Percentiles rank a stretch among this genome's conserved stretches.
phyloP scores from a whole-genome alignment of 2,329 filamentous ascomycete species.

The Paracoccidioides lutzii region DNA sequence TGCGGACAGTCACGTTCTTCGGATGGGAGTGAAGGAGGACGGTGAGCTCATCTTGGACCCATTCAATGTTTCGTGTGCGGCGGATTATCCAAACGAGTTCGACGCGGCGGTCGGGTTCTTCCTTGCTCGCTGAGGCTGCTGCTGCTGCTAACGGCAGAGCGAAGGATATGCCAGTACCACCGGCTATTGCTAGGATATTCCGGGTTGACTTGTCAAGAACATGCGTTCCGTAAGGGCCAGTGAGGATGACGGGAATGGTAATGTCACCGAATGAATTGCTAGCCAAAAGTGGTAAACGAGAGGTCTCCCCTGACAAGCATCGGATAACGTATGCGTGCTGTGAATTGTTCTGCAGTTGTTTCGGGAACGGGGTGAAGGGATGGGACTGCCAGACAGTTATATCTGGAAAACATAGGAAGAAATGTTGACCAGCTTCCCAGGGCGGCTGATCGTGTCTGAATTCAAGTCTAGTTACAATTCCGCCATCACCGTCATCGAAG shows the following conservation, averaged over 20 bases:
- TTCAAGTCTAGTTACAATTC: slow-evolving; percentile 53
- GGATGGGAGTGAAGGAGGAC: slow-evolving; percentile 26
- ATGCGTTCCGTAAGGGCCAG: slow-evolving; percentile 49
- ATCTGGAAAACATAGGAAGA: slow-evolving; percentile 55
- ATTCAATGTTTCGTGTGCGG: slow-evolving; percentile 41
- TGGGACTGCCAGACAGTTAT: slow-evolving; percentile 60
- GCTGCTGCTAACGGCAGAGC: slow-evolving; percentile 41
- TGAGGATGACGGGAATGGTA: slow-evolving; percentile 46
- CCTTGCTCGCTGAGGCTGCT: slow-evolving; percentile 7
- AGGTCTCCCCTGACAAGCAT: slow-evolving; percentile 42
- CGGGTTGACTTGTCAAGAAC: slow-evolving; percentile 33
- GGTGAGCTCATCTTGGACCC: slow-evolving; percentile 46
- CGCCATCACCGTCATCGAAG: slow-evolving; percentile 45
- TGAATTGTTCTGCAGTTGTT: slow-evolving; percentile 14
- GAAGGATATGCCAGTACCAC: slow-evolving; percentile 48
- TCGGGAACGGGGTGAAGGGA: slow-evolving; percentile 52
- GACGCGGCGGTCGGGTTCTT: slow-evolving; percentile 18
- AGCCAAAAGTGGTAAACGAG: slow-evolving; percentile 38
- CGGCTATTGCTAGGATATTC: slow-evolving; percentile 43
- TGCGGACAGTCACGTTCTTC: slow-evolving; percentile 38
- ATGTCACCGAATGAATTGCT: slow-evolving; percentile 21
- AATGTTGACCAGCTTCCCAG: slow-evolving; percentile 59
- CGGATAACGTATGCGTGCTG: slow-evolving; percentile 25
- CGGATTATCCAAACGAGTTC: slow-evolving; percentile 56
- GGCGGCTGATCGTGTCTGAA: slow-evolving; percentile 48